phyloP scores from a whole-genome alignment of 345 rosid genomes.

The Brassica juncea region DNA sequence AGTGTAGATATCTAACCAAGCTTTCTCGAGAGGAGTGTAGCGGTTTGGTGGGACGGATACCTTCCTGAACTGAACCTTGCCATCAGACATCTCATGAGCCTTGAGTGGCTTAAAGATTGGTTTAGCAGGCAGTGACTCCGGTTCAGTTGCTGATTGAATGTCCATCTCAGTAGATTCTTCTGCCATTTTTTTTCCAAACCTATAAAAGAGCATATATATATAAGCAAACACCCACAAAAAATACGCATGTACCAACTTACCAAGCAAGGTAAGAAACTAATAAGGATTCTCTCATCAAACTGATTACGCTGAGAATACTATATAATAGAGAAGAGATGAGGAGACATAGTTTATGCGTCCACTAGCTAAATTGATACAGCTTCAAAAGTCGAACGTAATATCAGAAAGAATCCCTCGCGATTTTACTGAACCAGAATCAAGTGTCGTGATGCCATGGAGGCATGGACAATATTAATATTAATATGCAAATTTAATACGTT shows the following conservation, averaged over 20 bases:
- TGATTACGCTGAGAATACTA: not conserved
- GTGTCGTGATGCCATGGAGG: no score
- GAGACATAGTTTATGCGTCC: not conserved
- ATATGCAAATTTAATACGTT: no score
- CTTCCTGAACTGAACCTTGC: conserved; percentile 68
- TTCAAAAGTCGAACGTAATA: not conserved
- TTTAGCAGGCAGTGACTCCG: not conserved
- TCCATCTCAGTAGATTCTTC: not conserved
- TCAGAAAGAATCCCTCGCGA: no score
- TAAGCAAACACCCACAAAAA: not conserved
- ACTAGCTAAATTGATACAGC: not conserved
- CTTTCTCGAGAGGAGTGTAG: conserved; percentile 75
- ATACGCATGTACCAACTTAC: not conserved
- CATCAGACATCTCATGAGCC: conserved; percentile 39
- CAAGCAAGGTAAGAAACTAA: not conserved
- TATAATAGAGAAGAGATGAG: not conserved
- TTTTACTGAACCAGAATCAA: no score
- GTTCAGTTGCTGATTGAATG: not conserved
- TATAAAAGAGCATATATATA: no score
- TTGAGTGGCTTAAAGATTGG: not conserved
- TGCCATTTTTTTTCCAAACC: not conserved
- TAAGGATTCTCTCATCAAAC: not conserved
- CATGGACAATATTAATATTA: no score
- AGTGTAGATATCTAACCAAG: conserved; percentile 80
- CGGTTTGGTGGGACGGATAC: conserved; percentile 78